These are phyloP conservation scores for Colletotrichum chrysophilum DNA, from an alignment of 2,329 filamentous ascomycete genomes.

Conservation along the genomic window DNA sequence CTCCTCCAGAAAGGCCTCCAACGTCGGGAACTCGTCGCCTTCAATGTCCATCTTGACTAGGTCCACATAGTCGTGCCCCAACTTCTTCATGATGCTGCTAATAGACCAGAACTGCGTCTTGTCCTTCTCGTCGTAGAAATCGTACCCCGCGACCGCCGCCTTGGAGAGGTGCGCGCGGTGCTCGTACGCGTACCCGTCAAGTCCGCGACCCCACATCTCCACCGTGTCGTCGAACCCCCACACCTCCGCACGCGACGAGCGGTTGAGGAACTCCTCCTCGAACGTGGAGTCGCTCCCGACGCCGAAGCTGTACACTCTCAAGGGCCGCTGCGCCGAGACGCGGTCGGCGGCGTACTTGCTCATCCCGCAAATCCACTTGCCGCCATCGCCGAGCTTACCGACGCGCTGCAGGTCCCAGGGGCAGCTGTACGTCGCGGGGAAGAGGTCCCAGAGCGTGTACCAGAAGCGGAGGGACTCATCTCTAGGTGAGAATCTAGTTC, in stretches of 20 bases:
- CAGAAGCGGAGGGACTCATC: constrained; percentile 20
- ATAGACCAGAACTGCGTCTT: constrained; percentile 28
- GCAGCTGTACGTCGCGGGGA: constrained; percentile 40
- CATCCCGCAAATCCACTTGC: constrained; percentile 47
- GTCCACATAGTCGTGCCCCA: constrained; percentile 41
- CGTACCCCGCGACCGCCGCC: background rate
- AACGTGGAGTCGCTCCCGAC: constrained; percentile 38
- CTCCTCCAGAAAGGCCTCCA: background rate
- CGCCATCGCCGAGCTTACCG: constrained; percentile 40
- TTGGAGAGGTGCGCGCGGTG: background rate
- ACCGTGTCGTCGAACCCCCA: constrained; percentile 43
- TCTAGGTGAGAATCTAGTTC: background rate
- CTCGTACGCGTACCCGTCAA: background rate
- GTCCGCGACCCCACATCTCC: constrained; percentile 28
- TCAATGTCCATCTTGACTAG: constrained; percentile 45
- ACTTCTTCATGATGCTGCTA: constrained; percentile 36
- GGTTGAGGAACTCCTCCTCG: constrained; percentile 30
- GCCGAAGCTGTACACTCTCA: constrained; percentile 42
- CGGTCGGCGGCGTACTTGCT: constrained; percentile 30
- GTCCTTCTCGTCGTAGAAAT: background rate
- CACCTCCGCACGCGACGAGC: constrained; percentile 33
- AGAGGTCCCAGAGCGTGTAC: constrained; percentile 43
- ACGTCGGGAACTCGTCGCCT: constrained; percentile 34
- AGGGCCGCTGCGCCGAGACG: constrained; percentile 26
- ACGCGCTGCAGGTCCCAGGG: constrained; percentile 42